Conservation (phyloP, 2,329 filamentous ascomycete species). For the Verticillium alfalfae region DNA sequence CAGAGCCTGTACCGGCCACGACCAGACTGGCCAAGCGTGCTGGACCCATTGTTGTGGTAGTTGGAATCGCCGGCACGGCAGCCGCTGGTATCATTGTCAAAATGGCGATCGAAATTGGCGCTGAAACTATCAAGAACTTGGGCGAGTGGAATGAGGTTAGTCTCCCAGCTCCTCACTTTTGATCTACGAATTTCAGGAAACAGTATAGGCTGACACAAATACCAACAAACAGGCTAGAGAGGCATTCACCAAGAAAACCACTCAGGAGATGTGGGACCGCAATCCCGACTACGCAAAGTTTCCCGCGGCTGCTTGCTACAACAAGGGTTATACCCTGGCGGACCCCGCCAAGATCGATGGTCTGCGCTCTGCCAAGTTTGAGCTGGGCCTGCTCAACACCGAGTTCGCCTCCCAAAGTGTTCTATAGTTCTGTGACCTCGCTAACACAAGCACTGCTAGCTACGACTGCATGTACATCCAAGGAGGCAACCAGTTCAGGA, state of each 20-base stretch:
- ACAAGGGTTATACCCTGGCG: constrained; percentile 11
- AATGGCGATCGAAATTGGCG: background rate
- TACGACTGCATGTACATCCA: constrained; percentile 12
- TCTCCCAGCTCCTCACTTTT: background rate
- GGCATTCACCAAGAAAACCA: constrained; percentile 12
- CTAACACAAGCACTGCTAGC: background rate
- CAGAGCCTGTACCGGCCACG: background rate
- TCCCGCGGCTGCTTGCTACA: constrained; percentile 12
- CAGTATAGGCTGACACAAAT: background rate
- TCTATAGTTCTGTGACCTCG: no score
- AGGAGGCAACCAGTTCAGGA: constrained; percentile 8
- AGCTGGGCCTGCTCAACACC: constrained; percentile 8
- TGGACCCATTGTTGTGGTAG: background rate
- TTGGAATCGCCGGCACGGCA: background rate
- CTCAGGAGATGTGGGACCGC: constrained; percentile 10
- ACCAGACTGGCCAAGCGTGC: background rate
- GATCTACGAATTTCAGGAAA: background rate
- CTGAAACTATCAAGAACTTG: background rate
- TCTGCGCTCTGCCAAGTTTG: constrained; percentile 6
- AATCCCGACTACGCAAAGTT: constrained; percentile 10
- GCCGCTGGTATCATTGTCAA: background rate
- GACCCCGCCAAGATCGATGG: constrained; percentile 4
- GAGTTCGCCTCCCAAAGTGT: constrained; percentile 5
- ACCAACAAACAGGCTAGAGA: constrained; percentile 8
- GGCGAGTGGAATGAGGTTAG: background rate